These are phyloP conservation scores for Eucalyptus albens DNA, from an alignment of 345 rosid species.

Conservation along the genomic window DNA sequence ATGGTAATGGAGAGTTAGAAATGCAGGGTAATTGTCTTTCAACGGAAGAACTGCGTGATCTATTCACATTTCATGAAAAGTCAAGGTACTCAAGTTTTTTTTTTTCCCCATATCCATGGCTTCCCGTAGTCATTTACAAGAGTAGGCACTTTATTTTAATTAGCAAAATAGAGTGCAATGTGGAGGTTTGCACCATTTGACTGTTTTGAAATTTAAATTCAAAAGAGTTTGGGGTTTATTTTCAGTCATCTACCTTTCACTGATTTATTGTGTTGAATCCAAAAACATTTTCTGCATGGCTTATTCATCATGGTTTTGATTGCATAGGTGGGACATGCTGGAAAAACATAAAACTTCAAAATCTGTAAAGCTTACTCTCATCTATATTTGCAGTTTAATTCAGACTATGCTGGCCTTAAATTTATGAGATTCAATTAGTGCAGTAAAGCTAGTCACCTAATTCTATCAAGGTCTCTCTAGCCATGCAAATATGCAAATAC, in stretches of 20 bases:
- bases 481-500: not conserved
- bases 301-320: not conserved
- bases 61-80: conserved; percentile 69
- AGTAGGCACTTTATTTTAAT: not conserved
- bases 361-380: not conserved
- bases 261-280: not conserved
- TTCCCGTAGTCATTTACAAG: not conserved
- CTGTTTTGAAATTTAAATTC: not conserved
- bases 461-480: not conserved
- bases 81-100: conserved; percentile 29
- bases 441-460: not conserved
- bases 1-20: not conserved
- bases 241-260: not conserved
- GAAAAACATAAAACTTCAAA: not conserved
- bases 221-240: not conserved
- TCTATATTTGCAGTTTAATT: not conserved
- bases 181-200: not conserved
- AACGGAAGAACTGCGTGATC: conserved; percentile 73
- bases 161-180: not conserved
- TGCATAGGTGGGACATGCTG: not conserved
- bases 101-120: not conserved
- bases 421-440: not conserved
- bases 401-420: not conserved
- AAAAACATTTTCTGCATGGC: not conserved
- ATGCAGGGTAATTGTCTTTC: conserved; percentile 78